These are phyloP conservation scores for Mortierella sp. DNA, from an alignment of 371 early-diverging fungal species.

Conservation along the genomic window DNA sequence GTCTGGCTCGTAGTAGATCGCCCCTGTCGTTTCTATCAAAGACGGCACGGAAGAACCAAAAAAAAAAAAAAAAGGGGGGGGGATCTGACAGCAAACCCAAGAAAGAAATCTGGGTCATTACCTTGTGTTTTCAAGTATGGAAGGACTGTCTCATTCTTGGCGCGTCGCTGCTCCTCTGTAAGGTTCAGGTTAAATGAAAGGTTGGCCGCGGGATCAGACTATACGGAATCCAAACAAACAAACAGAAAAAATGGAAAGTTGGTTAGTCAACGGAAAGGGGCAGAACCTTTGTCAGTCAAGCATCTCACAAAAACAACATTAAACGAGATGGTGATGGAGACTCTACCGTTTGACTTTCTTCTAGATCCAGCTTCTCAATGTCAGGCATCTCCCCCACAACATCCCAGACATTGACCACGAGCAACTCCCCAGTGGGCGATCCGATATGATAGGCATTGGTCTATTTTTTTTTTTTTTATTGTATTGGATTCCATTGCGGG, in stretches of 20 bases:
- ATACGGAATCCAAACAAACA: not conserved
- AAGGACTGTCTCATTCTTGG: slow-evolving; percentile 78
- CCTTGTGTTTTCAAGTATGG: slow-evolving; percentile 84
- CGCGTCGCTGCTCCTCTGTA: slow-evolving; percentile 85
- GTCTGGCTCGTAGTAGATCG: slow-evolving; percentile 78
- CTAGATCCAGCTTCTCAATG: slow-evolving; percentile 38
- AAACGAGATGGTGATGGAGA: not conserved
- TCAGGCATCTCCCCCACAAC: slow-evolving; percentile 50
- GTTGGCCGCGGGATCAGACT: slow-evolving; percentile 69
- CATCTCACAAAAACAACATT: too few relatives aligned
- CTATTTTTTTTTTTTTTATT: not conserved
- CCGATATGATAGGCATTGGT: slow-evolving; percentile 43
- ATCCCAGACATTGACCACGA: slow-evolving; percentile 48
- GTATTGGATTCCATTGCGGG: not conserved
- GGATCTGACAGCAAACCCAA: not conserved
- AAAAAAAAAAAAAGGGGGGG: not conserved
- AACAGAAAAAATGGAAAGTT: not conserved
- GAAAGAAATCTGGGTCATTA: slow-evolving; percentile 7
- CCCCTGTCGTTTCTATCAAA: slow-evolving; percentile 46
- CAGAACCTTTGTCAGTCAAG: not conserved
- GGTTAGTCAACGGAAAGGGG: not conserved
- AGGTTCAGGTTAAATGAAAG: slow-evolving; percentile 86
- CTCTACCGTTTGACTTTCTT: slow-evolving; percentile 44
- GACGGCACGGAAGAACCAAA: not conserved
- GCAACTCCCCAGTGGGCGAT: slow-evolving; percentile 28